Base-by-base conservation (phyloP, 1,284 basidiomycete genomes). In the Papiliotrema nemorosa region DNA sequence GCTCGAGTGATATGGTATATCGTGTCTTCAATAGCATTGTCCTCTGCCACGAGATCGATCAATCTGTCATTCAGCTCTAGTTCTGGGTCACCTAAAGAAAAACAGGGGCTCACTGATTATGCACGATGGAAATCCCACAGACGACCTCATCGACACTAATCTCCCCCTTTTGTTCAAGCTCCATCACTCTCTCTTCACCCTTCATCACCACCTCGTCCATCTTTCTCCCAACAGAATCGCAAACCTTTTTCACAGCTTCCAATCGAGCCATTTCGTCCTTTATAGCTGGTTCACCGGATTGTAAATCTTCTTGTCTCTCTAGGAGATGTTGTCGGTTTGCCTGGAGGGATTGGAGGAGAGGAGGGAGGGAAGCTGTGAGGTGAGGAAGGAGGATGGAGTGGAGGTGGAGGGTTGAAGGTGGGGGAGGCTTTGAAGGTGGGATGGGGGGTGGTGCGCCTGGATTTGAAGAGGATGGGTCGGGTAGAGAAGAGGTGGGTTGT, bases 11-110 rank as follows among this genome's bases (percentile, higher is more conserved):
- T 81, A 70, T 98, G 93, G 76, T 97, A 98, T 54, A 97, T 87
- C 24, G 94, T 94, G 74, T 98, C 96, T 73, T 97, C 92, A 63
- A 98, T 90, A 0, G 94, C 92, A 63, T 93, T 92, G 73, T 98
- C 96, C 72, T 98, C 96, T n/a, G 96, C 92, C 6, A 97, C 86
- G 21, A 98, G 80, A 69, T 96, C 90, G 59, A 97, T 84, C 22
- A 98, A 78, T 73, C 93, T 97, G 67, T 5, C 20, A 40, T 10
- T 54, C 42, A 56, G 54, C 35, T 29, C 7, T 26, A n/a, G 25
- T 31, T 7, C 14, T 27, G 13, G 16, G 20, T n/a, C 2, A 25
- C 16, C 22, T 13, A 6, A 9, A n/a, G n/a, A n/a, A n/a, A n/a
- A n/a, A 9, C 9, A 18, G 16, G 10, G 27, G 81, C 87, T 72